Conservation (phyloP, 2,329 filamentous ascomycete genomes). For the Ophiostoma himal-ulmi region DNA sequence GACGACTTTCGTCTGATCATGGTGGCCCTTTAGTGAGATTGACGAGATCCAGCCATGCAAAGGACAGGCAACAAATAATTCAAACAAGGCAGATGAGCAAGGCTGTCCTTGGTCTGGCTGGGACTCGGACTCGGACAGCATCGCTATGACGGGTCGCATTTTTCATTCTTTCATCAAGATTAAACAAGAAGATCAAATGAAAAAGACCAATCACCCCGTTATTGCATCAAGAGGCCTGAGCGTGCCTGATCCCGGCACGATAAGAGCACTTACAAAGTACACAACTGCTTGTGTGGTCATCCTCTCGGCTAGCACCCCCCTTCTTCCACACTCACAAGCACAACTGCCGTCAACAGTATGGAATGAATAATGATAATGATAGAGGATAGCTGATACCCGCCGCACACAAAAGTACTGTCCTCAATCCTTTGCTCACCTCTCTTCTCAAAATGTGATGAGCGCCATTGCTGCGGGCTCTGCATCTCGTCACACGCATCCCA, state of each 20-base stretch:
- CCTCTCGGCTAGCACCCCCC: background rate
- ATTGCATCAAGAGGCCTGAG: background rate
- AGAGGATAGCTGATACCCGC: background rate
- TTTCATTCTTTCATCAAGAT: background rate
- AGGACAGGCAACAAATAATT: background rate
- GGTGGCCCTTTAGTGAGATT: background rate
- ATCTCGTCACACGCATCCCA: conserved; percentile 5
- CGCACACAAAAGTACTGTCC: background rate
- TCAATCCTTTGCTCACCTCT: background rate
- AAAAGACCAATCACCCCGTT: background rate
- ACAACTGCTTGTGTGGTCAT: too few species aligned
- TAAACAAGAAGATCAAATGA: background rate
- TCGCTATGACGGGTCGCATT: background rate
- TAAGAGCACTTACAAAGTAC: background rate
- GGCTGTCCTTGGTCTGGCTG: background rate
- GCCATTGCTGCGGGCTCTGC: background rate
- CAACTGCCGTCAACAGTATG: background rate
- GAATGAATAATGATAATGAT: background rate
- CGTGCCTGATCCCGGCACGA: background rate
- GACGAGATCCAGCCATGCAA: background rate
- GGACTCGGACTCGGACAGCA: background rate
- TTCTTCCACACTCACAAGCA: background rate
- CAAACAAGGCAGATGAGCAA: background rate
- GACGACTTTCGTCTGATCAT: conserved; percentile 6
- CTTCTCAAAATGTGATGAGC: background rate